phyloP scores from a whole-genome alignment of 345 rosid species.

The Camelina laxa region DNA sequence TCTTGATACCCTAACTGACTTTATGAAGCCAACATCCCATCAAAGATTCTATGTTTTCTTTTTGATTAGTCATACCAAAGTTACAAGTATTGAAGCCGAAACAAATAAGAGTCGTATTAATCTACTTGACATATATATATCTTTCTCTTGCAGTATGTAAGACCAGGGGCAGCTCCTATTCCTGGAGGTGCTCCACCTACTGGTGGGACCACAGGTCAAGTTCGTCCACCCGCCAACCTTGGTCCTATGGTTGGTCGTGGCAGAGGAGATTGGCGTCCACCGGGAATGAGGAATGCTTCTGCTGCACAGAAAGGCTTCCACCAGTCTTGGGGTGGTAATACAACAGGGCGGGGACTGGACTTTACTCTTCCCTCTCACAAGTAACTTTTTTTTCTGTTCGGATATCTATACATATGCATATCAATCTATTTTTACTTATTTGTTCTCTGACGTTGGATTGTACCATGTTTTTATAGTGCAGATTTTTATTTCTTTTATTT shows the following conservation, averaged over 20 bases:
- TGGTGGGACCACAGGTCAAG: slow-evolving; percentile 72
- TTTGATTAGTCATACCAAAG: slow-evolving; percentile 22
- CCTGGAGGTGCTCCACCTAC: slow-evolving; percentile 65
- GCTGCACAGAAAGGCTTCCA: slow-evolving; percentile 79
- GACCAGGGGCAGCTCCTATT: slow-evolving; percentile 87
- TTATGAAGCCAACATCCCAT: slow-evolving; percentile 20
- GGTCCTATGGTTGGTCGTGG: slow-evolving; percentile 82
- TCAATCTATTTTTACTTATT: slow-evolving; percentile 3
- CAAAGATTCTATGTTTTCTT: slow-evolving; percentile 19
- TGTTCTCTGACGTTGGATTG: neutral
- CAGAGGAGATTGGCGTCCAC: slow-evolving; percentile 94
- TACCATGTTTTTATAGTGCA: slow-evolving; percentile 5
- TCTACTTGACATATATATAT: slow-evolving; percentile 40
- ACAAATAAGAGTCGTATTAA: slow-evolving; percentile 27
- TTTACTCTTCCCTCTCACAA: slow-evolving; percentile 99
- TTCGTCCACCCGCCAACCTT: slow-evolving; percentile 71
- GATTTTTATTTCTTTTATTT: slow-evolving; percentile 22
- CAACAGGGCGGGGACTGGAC: slow-evolving; percentile 83
- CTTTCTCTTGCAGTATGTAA: slow-evolving; percentile 83
- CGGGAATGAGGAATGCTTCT: slow-evolving; percentile 69
- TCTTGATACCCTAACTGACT: slow-evolving; percentile 30
- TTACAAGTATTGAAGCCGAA: slow-evolving; percentile 9
- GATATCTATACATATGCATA: slow-evolving; percentile 14
- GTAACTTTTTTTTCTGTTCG: slow-evolving; percentile 54
- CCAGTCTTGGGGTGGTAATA: slow-evolving; percentile 66